A percentile compares a stretch with the other conserved stretches of the same genome.
Conservation (phyloP, 768 basidiomycete genomes). For the Suillus subaureus region DNA sequence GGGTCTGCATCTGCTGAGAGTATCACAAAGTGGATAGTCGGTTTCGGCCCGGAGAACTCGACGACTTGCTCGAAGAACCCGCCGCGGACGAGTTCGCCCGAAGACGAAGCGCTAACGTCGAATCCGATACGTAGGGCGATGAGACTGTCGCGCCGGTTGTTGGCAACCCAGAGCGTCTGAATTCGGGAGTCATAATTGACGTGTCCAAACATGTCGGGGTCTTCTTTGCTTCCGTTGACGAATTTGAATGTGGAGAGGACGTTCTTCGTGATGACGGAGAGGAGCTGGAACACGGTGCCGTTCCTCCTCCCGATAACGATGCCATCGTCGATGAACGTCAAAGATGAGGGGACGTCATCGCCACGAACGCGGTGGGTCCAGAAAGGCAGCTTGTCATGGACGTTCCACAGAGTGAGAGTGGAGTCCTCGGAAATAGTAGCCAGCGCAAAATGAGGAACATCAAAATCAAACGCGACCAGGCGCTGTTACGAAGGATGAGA, state of each 20-base stretch:
- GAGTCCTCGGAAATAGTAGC: slow-evolving; percentile 85
- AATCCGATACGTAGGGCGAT: slow-evolving; percentile 77
- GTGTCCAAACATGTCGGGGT: slow-evolving; percentile 87
- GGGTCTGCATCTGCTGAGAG: slow-evolving; percentile 84
- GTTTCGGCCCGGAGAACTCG: slow-evolving; percentile 82
- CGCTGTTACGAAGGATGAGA: slow-evolving; percentile 46
- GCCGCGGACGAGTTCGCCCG: slow-evolving; percentile 60
- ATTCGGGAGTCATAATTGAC: slow-evolving; percentile 83
- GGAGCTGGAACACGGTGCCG: slow-evolving; percentile 81
- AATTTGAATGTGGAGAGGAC: slow-evolving; percentile 82
- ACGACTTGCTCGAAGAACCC: slow-evolving; percentile 80
- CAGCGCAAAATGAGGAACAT: slow-evolving; percentile 72
- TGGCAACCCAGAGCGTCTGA: slow-evolving; percentile 87
- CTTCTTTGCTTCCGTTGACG: slow-evolving; percentile 67
- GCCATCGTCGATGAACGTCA: slow-evolving; percentile 86
- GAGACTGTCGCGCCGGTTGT: slow-evolving; percentile 82
- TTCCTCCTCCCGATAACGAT: slow-evolving; percentile 82
- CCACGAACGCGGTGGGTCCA: slow-evolving; percentile 77
- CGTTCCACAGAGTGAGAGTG: slow-evolving; percentile 80
- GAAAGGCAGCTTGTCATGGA: slow-evolving; percentile 75
- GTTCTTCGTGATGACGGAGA: slow-evolving; percentile 72
- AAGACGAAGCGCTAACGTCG: slow-evolving; percentile 54
- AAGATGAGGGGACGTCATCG: slow-evolving; percentile 79
- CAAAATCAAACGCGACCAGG: slow-evolving; percentile 85
- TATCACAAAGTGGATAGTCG: slow-evolving; percentile 89